A percentile compares a stretch with the other conserved stretches of the same genome.
These are phyloP conservation scores for Niebla homalea DNA, from an alignment of 495 filamentous ascomycete species.

Conservation along the genomic window DNA sequence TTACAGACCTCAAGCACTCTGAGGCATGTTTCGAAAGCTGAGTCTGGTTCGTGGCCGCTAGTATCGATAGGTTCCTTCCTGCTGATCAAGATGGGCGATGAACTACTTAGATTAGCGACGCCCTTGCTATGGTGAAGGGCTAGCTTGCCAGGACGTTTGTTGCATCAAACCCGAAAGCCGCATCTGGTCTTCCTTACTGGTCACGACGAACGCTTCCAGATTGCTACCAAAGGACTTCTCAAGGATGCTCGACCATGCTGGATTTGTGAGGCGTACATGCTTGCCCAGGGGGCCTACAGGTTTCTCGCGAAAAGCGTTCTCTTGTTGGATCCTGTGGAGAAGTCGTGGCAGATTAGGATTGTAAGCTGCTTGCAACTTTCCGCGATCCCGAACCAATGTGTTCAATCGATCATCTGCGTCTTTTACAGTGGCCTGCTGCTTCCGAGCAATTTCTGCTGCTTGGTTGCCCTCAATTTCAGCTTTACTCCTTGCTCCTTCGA, in stretches of 20 bases:
- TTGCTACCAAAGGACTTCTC: conserved; percentile 55
- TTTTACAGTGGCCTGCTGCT: conserved; percentile 27
- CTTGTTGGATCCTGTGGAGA: conserved; percentile 50
- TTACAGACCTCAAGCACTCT: conserved; percentile 50
- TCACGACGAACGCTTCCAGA: conserved; percentile 69
- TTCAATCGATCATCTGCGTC: conserved; percentile 33
- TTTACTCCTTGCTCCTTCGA: conserved; percentile 26
- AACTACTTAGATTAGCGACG: conserved; percentile 23
- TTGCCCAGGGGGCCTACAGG: conserved; percentile 78
- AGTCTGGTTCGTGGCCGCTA: conserved; percentile 56
- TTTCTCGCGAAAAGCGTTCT: conserved; percentile 48
- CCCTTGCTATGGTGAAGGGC: not conserved
- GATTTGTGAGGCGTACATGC: conserved; percentile 59
- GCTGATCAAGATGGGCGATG: conserved; percentile 53
- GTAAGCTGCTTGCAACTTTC: conserved; percentile 40
- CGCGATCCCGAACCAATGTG: conserved; percentile 39
- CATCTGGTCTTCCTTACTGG: conserved; percentile 53
- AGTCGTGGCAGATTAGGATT: conserved; percentile 47
- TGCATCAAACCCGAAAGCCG: conserved; percentile 51
- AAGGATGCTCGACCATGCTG: conserved; percentile 71
- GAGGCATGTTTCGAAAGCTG: conserved; percentile 58
- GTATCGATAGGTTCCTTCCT: conserved; percentile 45
- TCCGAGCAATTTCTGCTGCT: conserved; percentile 16
- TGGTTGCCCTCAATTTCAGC: conserved; percentile 23
- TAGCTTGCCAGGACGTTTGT: conserved; percentile 36